Conservation (phyloP, 2,329 filamentous ascomycete genomes). For the Microcyclospora pomicola region DNA sequence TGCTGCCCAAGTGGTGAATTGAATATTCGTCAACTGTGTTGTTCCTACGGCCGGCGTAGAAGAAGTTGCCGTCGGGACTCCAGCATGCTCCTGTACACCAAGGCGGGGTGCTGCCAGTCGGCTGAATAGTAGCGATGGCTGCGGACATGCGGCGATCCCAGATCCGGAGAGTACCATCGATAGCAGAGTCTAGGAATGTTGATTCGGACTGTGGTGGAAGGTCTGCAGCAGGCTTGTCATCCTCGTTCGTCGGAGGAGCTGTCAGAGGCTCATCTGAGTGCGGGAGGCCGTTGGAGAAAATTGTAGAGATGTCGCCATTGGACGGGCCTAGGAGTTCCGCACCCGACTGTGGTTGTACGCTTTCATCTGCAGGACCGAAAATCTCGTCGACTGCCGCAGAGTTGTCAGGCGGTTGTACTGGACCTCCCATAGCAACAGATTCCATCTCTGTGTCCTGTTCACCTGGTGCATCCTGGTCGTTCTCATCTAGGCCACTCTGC, state of each 20-base stretch:
- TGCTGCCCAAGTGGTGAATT: slow-evolving; percentile 54
- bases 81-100: slow-evolving; percentile 98
- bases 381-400: slow-evolving; percentile 1
- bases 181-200: slow-evolving; percentile 77
- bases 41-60: slow-evolving; percentile 85
- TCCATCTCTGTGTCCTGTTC: slow-evolving; percentile 31
- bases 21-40: slow-evolving; percentile 89
- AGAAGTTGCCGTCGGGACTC: slow-evolving; percentile 88
- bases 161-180: slow-evolving; percentile 77
- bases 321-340: neutral
- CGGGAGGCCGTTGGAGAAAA: slow-evolving; percentile 35
- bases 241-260: slow-evolving; percentile 23
- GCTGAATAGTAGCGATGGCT: slow-evolving; percentile 66
- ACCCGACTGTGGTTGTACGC: no score
- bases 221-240: slow-evolving; percentile 14
- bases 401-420: slow-evolving; percentile 26
- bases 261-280: slow-evolving; percentile 35
- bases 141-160: slow-evolving; percentile 74
- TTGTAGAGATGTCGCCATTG: slow-evolving; percentile 2
- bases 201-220: slow-evolving; percentile 48
- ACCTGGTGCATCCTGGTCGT: slow-evolving; percentile 21
- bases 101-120: slow-evolving; percentile 63
- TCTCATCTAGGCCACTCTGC: slow-evolving; percentile 36
- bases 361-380: neutral
- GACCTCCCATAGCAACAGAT: slow-evolving; percentile 27